Evolutionary conservation across 202 grass and related monocot species (phyloP), one percentile per base, ranked within the genome.

Genomic region (Musa balbisiana): DNA sequence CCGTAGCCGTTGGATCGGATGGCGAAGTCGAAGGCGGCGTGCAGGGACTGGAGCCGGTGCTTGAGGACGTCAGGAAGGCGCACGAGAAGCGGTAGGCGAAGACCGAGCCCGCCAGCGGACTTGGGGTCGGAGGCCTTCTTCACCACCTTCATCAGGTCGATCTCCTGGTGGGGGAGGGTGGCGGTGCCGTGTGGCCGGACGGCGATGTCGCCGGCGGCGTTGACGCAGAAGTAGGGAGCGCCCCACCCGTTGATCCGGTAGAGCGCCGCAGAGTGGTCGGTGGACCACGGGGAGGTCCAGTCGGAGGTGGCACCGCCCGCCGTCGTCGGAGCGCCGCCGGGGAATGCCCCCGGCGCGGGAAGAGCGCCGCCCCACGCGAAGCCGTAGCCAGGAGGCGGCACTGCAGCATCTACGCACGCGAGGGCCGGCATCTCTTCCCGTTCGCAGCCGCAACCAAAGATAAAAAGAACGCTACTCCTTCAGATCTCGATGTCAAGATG

Each of bases 401-500:
- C 50, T 15, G 81, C 77, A 83, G 85, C 80, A 73, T 83, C 85
- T 77, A 87, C 77, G 58, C 85, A 87, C 0, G 89, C 89, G 72
- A 99, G 83, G 69, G 95, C 95, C 87, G 87, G 87, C 95, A 99
- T 95, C 91, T 87, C 88, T 89, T 88, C 81, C 85, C 83, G 85
- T 72, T 87, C 91, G 95, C 25, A n/a, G 10, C 23, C 51, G 6
- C 23, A 64, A 25, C 71, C 0, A 9, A 62, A 83, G 67, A 20
- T n/a, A 29, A 52, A 67, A 80, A 85, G 81, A 73, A 77, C 33
- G 19, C 29, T 67, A 83, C 76, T 76, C 67, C 26, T 64, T 4
- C 13, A n/a, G 73, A 83, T 82, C 84, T 84, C 83, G 81, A 86
- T 17, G 49, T 73, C 13, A 56, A 84, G 84, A 58, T 92, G 95